A percentile compares a stretch with the other conserved stretches of the same genome.
Evolutionary conservation across 1,139 yeast species (phyloP).

Genomic region (Geotrichum siamense): DNA sequence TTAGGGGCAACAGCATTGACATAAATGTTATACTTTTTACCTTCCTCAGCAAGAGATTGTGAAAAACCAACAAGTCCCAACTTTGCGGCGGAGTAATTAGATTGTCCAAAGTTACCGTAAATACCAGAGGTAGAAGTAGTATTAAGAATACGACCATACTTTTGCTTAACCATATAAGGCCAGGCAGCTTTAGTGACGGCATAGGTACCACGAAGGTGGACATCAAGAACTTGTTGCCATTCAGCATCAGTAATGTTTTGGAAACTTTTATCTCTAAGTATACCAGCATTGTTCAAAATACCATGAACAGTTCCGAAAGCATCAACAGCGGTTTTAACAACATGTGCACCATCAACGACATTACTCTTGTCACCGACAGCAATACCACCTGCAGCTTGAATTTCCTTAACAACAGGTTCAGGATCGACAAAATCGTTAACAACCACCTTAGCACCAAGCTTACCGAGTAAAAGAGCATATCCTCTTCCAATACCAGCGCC

Average conservation of each 20-base stretch:
- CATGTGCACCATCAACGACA: conserved; percentile 66
- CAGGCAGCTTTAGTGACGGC: conserved; percentile 84
- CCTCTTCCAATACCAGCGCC: conserved; percentile 93
- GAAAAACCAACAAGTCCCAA: conserved; percentile 82
- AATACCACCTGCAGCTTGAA: conserved; percentile 64
- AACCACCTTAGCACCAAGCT: conserved; percentile 90
- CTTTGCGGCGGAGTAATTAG: conserved; percentile 92
- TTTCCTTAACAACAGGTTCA: conserved; percentile 65
- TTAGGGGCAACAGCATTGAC: conserved; percentile 91
- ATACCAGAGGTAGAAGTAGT: conserved; percentile 94
- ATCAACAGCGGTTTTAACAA: conserved; percentile 70
- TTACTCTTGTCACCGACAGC: conserved; percentile 89
- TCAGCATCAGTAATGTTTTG: conserved; percentile 75
- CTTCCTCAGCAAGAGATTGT: conserved; percentile 83
- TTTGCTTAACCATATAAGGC: conserved; percentile 78
- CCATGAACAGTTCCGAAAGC: conserved; percentile 80
- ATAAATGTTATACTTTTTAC: conserved; percentile 66
- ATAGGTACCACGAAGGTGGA: conserved; percentile 78
- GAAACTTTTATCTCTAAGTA: conserved; percentile 84
- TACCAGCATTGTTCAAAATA: conserved; percentile 89
- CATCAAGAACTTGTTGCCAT: conserved; percentile 76
- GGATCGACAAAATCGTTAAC: conserved; percentile 83
- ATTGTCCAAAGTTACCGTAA: conserved; percentile 96
- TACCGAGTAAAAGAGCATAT: conserved; percentile 78
- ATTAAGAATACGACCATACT: conserved; percentile 76